Evolutionary conservation across 169 alveolate species (phyloP), one percentile per base, ranked within the genome.

Genomic region (Eimeria tenella): DNA sequence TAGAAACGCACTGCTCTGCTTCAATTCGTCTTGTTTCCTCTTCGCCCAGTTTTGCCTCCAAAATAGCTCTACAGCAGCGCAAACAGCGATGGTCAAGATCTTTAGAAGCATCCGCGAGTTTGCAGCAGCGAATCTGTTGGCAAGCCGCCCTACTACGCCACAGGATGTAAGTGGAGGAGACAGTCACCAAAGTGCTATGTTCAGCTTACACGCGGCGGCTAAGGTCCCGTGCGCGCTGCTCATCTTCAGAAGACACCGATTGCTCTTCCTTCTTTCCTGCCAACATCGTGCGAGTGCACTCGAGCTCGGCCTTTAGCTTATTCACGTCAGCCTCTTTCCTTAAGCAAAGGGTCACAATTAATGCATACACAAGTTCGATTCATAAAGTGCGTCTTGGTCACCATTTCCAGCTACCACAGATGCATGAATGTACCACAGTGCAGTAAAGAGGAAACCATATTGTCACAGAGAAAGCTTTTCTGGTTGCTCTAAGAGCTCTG

Each of bases 1-100:
- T 21, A 63, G n/a, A 8, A 13, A 17, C 90, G n/a, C 90, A 82
- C 90, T 82, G 74, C 23, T 82, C 90, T n/a, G 90, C 90, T 82
- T 60, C 90, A 56, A 82, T 58, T 50, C 90, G 74, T 58, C 56
- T 82, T 60, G 53, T n/a, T 23, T 82, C 90, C 23, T 50, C 90
- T 56, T 17, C 90, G 58, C 70, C 56, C 58, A 82, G 31, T n/a
- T 55, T 53, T 53, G 31, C 25, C 74, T 82, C 74, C 8, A 82
- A 56, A 10, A 82, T 56, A 9, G 5, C 49, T 31, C 90, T 82
- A 55, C 90, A 31, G 58, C n/a, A 55, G 58, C 53, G 49, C 55
- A 71, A 0, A n/a, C 65, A 15, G 31, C 21, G 58, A 31, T 4
- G 7, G 42, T 15, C 15, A 42, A 9, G 25, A 25, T 55, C 53